Evolutionary conservation across 192 early-diverging fungal genomes (phyloP).

Genomic region (Thamnidium elegans): DNA sequence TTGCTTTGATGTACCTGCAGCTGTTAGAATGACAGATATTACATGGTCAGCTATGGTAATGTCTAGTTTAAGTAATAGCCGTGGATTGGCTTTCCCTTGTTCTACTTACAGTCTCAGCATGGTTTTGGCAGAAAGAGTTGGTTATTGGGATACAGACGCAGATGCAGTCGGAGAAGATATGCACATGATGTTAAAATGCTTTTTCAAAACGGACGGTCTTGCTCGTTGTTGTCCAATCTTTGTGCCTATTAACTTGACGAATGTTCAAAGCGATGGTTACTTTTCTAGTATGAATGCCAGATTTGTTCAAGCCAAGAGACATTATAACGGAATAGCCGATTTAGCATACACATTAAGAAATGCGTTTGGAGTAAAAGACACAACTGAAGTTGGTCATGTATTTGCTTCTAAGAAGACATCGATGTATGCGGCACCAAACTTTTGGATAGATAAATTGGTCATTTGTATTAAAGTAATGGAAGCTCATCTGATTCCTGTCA

Average conservation of each 20-base stretch:
- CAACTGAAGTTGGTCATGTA: background rate
- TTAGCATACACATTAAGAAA: constrained; percentile 53
- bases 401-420: constrained; percentile 10
- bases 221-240: constrained; percentile 68
- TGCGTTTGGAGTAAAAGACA: constrained; percentile 18
- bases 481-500: constrained; percentile 48
- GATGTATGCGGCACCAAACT: constrained; percentile 26
- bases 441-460: constrained; percentile 38
- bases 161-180: constrained; percentile 83
- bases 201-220: constrained; percentile 66
- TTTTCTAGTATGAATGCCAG: constrained; percentile 53
- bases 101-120: constrained; percentile 74
- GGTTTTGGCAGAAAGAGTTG: constrained; percentile 65
- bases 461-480: constrained; percentile 45
- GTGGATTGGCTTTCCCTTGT: constrained; percentile 67
- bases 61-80: constrained; percentile 62
- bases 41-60: constrained; percentile 76
- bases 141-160: constrained; percentile 74
- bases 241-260: constrained; percentile 65
- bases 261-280: constrained; percentile 54
- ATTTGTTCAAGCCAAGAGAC: constrained; percentile 69
- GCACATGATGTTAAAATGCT: constrained; percentile 82
- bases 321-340: constrained; percentile 74
- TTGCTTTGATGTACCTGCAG: constrained; percentile 63
- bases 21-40: constrained; percentile 70